Evolutionary conservation across 2,329 filamentous ascomycete genomes (phyloP).

Genomic region (Ophiognomonia clavigignenti-juglandacearum): DNA sequence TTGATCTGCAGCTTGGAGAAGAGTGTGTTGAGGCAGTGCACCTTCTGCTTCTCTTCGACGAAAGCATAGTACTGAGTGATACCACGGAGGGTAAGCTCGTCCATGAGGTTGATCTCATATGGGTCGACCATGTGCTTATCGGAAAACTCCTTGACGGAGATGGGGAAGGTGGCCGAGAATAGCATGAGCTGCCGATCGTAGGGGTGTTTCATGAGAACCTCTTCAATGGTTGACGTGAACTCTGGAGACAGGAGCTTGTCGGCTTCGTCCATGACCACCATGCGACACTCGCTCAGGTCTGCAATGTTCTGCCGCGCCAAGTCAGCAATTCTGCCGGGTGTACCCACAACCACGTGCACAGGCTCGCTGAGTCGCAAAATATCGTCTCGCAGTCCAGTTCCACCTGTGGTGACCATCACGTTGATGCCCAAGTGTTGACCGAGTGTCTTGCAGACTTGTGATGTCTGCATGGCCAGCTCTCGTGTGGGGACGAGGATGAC

Average conservation of each 20-base stretch:
- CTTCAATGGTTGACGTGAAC: conserved; percentile 96
- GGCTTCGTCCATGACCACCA: conserved; percentile 99
- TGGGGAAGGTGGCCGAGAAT: conserved; percentile 94
- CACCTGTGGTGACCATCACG: conserved; percentile 98
- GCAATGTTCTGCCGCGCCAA: conserved; percentile 94
- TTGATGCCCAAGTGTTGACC: conserved; percentile 97
- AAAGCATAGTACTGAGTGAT: conserved; percentile 99
- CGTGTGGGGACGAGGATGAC: conserved; percentile 94
- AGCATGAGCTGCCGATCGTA: conserved; percentile 99
- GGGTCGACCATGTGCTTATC: conserved; percentile 97
- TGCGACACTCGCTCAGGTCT: conserved; percentile 91
- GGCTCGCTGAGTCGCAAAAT: conserved; percentile 91
- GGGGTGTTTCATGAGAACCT: conserved; percentile 89
- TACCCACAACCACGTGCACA: conserved; percentile 96
- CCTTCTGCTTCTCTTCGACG: conserved; percentile 98
- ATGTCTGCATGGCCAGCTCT: conserved; percentile 96
- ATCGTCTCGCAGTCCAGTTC: conserved; percentile 90
- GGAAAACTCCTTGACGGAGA: conserved; percentile 96
- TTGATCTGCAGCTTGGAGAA: conserved; percentile 99
- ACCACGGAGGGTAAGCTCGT: conserved; percentile 93
- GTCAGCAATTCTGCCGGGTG: conserved; percentile 92
- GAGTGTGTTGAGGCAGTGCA: conserved; percentile 96
- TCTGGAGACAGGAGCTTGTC: conserved; percentile 96
- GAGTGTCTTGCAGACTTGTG: conserved; percentile 97
- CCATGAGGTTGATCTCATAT: conserved; percentile 99